Evolutionary conservation across 192 early-diverging fungal species (phyloP), one percentile per base, ranked within the genome.

Genomic region (Linnemannia schmuckeri): DNA sequence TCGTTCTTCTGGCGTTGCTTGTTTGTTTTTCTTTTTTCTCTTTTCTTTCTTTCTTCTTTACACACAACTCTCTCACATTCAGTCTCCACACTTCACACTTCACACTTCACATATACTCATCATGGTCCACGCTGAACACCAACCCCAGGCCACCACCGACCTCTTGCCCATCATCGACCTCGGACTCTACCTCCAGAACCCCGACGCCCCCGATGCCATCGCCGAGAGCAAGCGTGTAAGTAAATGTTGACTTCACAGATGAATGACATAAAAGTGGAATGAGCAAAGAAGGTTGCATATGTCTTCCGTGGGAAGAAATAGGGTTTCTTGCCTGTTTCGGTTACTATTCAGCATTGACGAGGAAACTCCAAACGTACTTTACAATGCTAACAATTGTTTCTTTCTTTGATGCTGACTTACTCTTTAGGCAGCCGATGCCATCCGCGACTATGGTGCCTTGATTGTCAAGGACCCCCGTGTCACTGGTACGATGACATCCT

Each of bases 381-480:
- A 9, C 5, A 2, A 54, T 30, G 33, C 27, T 66, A 33, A 15
- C 61, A 20, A 52, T 0, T 18, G 49, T 42, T 38, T 41, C 70
- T 66, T 66, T 30, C 3, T 10, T 13, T 66, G 6, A 27, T 27
- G 22, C 15, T 30, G 27, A 35, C 41, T 18, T 33, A 10, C 27
- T 49, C 52, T 46, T 17, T 79, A 93, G 91, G 91, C 92, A 61
- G 91, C 95, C 15, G 88, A 92, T 74, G 92, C 93, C 63, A 87
- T 95, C 52, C 88, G 88, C 33, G 91, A 91, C 46, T 93, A 91
- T 92, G 93, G 93, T 33, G 93, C 93, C 24, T 88, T 94, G 55
- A 89, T 92, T 54, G 85, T 95, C 75, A 90, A 90, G 70, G 94
- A 95, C 87, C 93, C 95, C n/a, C 91, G 94, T 61, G 94, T 94